phyloP scores from a whole-genome alignment of 768 basidiomycete species.

The Podaxis rugospora region DNA sequence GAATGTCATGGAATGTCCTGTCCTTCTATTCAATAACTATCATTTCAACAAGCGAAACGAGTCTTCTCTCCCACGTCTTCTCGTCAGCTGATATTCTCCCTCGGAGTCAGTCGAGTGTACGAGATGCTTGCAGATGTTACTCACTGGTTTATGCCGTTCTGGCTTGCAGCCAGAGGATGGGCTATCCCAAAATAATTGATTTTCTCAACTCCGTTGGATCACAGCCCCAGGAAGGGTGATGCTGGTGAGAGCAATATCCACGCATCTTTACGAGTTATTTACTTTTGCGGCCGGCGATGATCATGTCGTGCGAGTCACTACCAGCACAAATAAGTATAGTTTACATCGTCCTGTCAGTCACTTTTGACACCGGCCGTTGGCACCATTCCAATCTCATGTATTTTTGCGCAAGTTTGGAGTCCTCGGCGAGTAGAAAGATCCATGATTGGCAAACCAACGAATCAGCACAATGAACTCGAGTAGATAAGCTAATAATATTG shows the following conservation, averaged over 20 bases:
- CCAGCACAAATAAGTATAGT: background rate
- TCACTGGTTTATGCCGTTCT: background rate
- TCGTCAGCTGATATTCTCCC: background rate
- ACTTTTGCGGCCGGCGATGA: background rate
- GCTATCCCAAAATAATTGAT: background rate
- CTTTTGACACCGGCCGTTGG: background rate
- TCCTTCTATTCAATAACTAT: background rate
- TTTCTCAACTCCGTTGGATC: background rate
- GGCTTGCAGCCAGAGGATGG: background rate
- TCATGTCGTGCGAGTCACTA: background rate
- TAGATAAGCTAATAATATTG: constrained; percentile 7
- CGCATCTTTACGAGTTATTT: too few species aligned
- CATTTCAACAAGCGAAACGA: background rate
- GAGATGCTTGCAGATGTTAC: background rate
- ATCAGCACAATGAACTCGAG: background rate
- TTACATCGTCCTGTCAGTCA: background rate
- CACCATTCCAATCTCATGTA: background rate
- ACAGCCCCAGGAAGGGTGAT: background rate
- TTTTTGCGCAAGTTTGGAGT: background rate
- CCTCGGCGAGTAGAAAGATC: background rate
- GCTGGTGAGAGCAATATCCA: background rate
- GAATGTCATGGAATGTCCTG: background rate
- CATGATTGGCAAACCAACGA: background rate
- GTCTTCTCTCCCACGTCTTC: constrained; percentile 1
- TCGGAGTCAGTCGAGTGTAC: background rate